Evolutionary conservation across 2,329 filamentous ascomycete genomes (phyloP), one percentile per base, ranked within the genome.

Genomic region (Diplodia corticola): DNA sequence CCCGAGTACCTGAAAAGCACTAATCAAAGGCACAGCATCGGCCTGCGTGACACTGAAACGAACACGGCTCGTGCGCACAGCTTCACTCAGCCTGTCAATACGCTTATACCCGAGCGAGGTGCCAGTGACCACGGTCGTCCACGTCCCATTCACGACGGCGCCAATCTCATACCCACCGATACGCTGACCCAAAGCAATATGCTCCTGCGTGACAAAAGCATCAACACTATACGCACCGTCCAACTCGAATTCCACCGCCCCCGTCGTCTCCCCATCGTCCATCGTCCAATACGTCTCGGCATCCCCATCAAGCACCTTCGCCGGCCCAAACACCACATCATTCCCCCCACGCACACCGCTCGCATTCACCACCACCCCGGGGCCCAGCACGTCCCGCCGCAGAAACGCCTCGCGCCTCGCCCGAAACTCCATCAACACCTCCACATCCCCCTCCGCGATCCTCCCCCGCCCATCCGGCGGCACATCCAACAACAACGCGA

Each of bases 101-200:
- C 68, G 46, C 55, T 68, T 70, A 30, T 70, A 68, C n/a, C 69
- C 69, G n/a, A 70, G 44, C 4, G 68, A 69, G 15, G 69, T 68
- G n/a, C 69, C 69, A 15, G 53, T 69, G 33, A 70, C 67, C 28
- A 68, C 24, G 49, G 37, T 55, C 24, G 51, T 55, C 4, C 48
- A 70, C 1, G 61, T 22, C 2, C 67, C 64, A 22, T 67, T 57
- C n/a, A 67, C 65, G 13, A 64, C 33, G 7, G 51, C 68, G 51
- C 68, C 67, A n/a, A 70, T 63, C 17, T 49, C 24, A 40, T 69
- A 70, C n/a, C 63, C 68, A 13, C 68, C 69, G 26, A 70, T 63
- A 3, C 69, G 64, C 40, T 70, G 69, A 17, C 69, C 69, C 20
- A 70, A 40, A 3, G 55, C 63, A 44, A 70, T 68, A 26, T 70